Conservation (phyloP, 768 basidiomycete species). For the Tricholoma saponaceum region DNA sequence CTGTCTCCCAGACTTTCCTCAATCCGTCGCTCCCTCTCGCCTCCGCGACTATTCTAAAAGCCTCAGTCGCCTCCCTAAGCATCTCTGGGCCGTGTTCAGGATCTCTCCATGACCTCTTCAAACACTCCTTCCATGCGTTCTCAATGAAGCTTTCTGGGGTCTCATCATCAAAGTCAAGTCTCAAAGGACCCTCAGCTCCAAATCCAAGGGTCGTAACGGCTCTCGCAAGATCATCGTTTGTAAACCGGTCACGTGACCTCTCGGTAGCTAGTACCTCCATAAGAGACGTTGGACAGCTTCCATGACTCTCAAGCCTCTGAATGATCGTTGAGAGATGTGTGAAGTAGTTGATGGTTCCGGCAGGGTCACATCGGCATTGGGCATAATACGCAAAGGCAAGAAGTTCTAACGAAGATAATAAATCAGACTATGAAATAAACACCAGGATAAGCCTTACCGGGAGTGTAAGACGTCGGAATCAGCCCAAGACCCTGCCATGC, state of each 20-base stretch:
- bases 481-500: constrained; percentile 55
- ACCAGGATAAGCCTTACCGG: constrained; percentile 40
- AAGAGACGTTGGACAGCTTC: constrained; percentile 42
- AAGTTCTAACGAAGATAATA: constrained; percentile 43
- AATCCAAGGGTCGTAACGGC: constrained; percentile 61
- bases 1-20: constrained; percentile 47
- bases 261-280: constrained; percentile 60
- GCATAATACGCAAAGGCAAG: constrained; percentile 77
- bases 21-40: constrained; percentile 47
- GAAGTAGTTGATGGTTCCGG: constrained; percentile 59
- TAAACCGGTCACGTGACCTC: constrained; percentile 60
- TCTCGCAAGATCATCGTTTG: constrained; percentile 45
- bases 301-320: constrained; percentile 42
- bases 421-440: constrained; percentile 1
- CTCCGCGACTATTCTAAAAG: constrained; percentile 68
- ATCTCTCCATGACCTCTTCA: constrained; percentile 54
- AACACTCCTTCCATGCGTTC: constrained; percentile 63
- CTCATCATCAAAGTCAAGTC: constrained; percentile 67
- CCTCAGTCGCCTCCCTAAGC: constrained; percentile 58
- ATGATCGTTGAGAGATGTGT: constrained; percentile 51
- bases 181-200: constrained; percentile 51
- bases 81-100: constrained; percentile 40
- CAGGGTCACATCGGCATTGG: constrained; percentile 78
- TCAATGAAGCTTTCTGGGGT: constrained; percentile 68
- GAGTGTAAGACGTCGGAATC: constrained; percentile 61